Percentiles rank a stretch among this genome's conserved stretches.
These are phyloP conservation scores for Hypoxylon sp. DNA, from an alignment of 2,329 filamentous ascomycete species.

Conservation along the genomic window DNA sequence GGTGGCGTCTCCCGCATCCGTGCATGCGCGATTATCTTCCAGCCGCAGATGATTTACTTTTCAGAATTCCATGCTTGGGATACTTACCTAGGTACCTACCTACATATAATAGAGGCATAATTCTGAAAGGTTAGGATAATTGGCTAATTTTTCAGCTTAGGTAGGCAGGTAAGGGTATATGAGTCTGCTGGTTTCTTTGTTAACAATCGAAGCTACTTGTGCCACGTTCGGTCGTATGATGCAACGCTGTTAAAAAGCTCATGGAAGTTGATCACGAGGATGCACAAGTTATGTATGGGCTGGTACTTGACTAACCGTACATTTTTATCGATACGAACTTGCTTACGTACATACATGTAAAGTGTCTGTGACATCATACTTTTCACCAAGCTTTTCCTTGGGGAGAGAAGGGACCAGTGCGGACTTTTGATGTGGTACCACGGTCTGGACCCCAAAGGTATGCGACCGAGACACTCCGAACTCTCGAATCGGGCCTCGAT, in stretches of 20 bases:
- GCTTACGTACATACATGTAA: slow-evolving; percentile 16
- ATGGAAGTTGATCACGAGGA: slow-evolving; percentile 15
- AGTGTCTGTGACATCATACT: slow-evolving; percentile 25
- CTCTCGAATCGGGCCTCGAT: slow-evolving; percentile 17
- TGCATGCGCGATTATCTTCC: slow-evolving; percentile 20
- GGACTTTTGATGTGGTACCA: slow-evolving; percentile 14
- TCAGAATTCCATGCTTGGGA: neutral
- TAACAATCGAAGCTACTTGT: slow-evolving; percentile 7
- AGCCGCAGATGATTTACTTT: neutral
- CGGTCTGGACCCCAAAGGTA: slow-evolving; percentile 19
- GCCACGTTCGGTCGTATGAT: slow-evolving; percentile 28
- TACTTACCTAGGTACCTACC: too few species aligned
- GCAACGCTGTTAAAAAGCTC: slow-evolving; percentile 23
- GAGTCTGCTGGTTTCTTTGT: neutral
- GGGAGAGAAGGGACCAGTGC: slow-evolving; percentile 12
- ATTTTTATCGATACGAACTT: slow-evolving; percentile 8
- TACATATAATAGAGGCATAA: neutral
- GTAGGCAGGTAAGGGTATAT: neutral
- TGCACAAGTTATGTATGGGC: neutral
- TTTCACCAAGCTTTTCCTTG: slow-evolving; percentile 6
- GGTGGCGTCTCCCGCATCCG: slow-evolving; percentile 8
- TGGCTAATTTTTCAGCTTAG: neutral
- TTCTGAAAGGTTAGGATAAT: neutral
- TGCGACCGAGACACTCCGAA: slow-evolving; percentile 13
- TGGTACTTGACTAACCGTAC: neutral